Base-by-base conservation (phyloP, 164 flowering plant genomes). In the Vitis rotundifolia region DNA sequence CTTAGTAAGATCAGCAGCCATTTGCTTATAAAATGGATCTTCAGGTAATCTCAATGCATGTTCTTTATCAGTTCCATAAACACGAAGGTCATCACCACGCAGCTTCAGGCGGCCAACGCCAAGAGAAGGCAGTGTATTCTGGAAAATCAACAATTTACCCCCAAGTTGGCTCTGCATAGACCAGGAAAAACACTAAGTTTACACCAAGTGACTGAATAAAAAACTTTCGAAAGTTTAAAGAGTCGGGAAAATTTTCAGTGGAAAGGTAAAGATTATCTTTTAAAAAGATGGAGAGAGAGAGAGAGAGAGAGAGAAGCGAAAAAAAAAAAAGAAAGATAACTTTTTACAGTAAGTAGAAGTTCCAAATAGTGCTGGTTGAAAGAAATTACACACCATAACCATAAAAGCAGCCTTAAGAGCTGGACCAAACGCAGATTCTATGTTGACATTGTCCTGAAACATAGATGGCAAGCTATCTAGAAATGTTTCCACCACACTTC, bases 401-500 rank as follows among this genome's bases (percentile, higher is more conserved):
- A 93, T 82, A 69, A 78, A 86, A 11, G 98, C 91, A 9, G 97
- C 97, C 77, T 86, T 91, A 53, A 96, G 88, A 75, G 98, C 98
- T 18, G 99, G 94, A 63, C 99, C 99, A 83, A 96, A 91, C 75
- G 98, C 97, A 71, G 99, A 96, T 83, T 96, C 99, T 59, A 96
- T 77, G 82, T 93, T 93, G 37, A 79, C 67, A 75, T 83, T 93
- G 73, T 87, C 94, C 77, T 86, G 94, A 78, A 96, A 96, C 94
- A 96, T 89, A 70, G 94, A 80, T 11, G 99, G 97, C 79, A 96
- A 74, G 79, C 95, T 91, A 83, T 93, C 97, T n/a, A 96, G 83
- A 76, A 93, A 93, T 15, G 89, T 78, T 68, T 93, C 98, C 72
- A 96, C 97, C 61, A 96, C 97, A 64, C 63, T 80, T 83, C 90